These are phyloP conservation scores for Yamadazyma triangularis DNA, from an alignment of 1,139 yeast species.

Conservation along the genomic window DNA sequence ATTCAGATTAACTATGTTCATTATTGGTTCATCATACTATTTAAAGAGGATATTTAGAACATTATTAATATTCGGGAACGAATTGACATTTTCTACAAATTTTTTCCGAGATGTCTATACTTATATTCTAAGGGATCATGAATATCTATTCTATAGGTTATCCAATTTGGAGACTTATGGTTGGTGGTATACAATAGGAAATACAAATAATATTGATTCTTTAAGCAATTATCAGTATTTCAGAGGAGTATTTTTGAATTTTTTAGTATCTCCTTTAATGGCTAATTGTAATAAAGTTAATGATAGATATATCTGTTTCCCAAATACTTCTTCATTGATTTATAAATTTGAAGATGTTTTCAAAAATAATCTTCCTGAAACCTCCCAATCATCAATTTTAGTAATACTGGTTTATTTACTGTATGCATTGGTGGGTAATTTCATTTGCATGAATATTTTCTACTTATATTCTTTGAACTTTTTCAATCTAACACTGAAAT, in stretches of 20 bases:
- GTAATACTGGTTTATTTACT: constrained; percentile 17
- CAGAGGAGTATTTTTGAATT: constrained; percentile 3
- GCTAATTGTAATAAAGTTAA: constrained; percentile 2
- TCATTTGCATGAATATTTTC: constrained; percentile 24
- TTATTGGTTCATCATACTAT: constrained; percentile 15
- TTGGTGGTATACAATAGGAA: constrained; percentile 3
- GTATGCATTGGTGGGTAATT: constrained; percentile 28
- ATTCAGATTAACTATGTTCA: constrained; percentile 16
- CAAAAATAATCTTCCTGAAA: constrained; percentile 1
- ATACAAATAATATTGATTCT: constrained; percentile 3
- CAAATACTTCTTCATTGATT: constrained; percentile 17
- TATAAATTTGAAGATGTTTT: constrained; percentile 26
- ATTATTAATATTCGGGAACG: constrained; percentile 23
- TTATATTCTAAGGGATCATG: constrained; percentile 19
- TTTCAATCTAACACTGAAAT: constrained; percentile 1
- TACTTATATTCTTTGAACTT: constrained; percentile 9
- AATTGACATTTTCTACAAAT: constrained; percentile 27
- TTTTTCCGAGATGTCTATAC: constrained; percentile 27
- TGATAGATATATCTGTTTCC: constrained; percentile 3
- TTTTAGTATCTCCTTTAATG: constrained; percentile 2
- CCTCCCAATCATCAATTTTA: constrained; percentile 4
- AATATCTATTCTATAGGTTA: constrained; percentile 4
- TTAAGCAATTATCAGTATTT: constrained; percentile 1
- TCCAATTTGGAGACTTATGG: constrained; percentile 4
- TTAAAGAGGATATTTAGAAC: constrained; percentile 10